Conservation (phyloP, 2,329 filamentous ascomycete genomes). For the Monosporascus sp. region DNA sequence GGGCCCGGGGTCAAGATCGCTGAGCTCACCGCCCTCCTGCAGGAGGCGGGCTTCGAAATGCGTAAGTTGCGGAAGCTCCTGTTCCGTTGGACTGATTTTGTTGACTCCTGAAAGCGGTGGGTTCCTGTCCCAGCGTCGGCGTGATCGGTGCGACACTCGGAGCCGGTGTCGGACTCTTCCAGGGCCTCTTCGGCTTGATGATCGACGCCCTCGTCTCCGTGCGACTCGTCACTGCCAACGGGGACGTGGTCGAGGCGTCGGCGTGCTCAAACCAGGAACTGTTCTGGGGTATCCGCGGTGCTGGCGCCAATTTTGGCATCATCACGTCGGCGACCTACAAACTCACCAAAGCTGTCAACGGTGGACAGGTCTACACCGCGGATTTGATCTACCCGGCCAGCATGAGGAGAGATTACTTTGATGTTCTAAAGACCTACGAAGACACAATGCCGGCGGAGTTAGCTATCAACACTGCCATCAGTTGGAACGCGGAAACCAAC, state of each 20-base stretch:
- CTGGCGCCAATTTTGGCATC: constrained; percentile 17
- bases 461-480: constrained; percentile 1
- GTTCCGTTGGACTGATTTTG: neutral
- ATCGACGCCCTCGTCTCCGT: constrained; percentile 13
- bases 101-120: constrained; percentile 2
- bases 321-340: constrained; percentile 14
- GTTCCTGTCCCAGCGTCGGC: constrained; percentile 5
- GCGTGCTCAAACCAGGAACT: constrained; percentile 9
- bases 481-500: constrained; percentile 4
- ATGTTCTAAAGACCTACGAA: constrained; percentile 1
- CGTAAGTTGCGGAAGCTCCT: constrained; percentile 11
- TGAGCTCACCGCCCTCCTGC: constrained; percentile 30
- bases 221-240: constrained; percentile 11
- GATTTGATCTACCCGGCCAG: constrained; percentile 5
- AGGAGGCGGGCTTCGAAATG: constrained; percentile 11
- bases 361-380: constrained; percentile 7
- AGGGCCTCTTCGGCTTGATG: constrained; percentile 12
- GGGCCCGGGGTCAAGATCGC: constrained; percentile 57
- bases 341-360: constrained; percentile 3
- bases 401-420: constrained; percentile 2
- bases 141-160: constrained; percentile 12
- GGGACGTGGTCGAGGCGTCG: constrained; percentile 9
- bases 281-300: constrained; percentile 19
- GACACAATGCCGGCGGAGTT: constrained; percentile 5
- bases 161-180: constrained; percentile 9